These are phyloP conservation scores for Noccaea caerulescens DNA, from an alignment of 345 rosid species.

Conservation along the genomic window DNA sequence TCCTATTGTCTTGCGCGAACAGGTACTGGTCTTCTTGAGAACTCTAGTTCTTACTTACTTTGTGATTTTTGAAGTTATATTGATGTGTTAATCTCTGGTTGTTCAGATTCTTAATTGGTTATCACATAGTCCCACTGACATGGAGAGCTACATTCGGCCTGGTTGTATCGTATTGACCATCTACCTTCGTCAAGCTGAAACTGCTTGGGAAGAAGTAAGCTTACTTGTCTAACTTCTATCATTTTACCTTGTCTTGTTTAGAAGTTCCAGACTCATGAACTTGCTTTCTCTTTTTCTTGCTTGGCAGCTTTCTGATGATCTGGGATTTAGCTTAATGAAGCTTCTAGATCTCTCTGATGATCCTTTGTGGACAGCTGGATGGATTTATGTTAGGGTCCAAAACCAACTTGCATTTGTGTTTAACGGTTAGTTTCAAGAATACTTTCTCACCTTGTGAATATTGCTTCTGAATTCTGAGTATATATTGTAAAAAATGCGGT, in stretches of 20 bases:
- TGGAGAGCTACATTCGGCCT: constrained; percentile 98
- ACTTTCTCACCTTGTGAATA: constrained; percentile 25
- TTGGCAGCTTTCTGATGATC: constrained; percentile 70
- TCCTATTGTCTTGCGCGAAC: constrained; percentile 80
- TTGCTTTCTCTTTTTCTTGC: constrained; percentile 16
- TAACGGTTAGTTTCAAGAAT: constrained; percentile 59
- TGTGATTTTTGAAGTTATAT: constrained; percentile 31
- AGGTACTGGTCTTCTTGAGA: constrained; percentile 55
- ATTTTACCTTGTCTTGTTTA: constrained; percentile 22
- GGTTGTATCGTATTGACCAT: constrained; percentile 88
- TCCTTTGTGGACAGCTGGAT: constrained; percentile 87
- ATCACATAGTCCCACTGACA: constrained; percentile 94
- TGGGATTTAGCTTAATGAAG: constrained; percentile 76
- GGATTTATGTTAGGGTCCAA: constrained; percentile 76
- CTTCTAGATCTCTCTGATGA: constrained; percentile 77
- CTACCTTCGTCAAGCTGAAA: constrained; percentile 85
- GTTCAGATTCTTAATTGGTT: constrained; percentile 94
- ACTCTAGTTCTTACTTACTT: background rate
- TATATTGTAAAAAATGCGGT: constrained; percentile 21
- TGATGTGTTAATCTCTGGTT: constrained; percentile 34
- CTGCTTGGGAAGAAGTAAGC: constrained; percentile 92
- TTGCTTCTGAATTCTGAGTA: constrained; percentile 28
- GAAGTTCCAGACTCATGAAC: constrained; percentile 33
- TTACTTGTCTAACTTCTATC: constrained; percentile 20
- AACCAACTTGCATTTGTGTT: constrained; percentile 80